phyloP scores from a whole-genome alignment of 2,329 filamentous ascomycete genomes.

The Aspergillus floridensis region DNA sequence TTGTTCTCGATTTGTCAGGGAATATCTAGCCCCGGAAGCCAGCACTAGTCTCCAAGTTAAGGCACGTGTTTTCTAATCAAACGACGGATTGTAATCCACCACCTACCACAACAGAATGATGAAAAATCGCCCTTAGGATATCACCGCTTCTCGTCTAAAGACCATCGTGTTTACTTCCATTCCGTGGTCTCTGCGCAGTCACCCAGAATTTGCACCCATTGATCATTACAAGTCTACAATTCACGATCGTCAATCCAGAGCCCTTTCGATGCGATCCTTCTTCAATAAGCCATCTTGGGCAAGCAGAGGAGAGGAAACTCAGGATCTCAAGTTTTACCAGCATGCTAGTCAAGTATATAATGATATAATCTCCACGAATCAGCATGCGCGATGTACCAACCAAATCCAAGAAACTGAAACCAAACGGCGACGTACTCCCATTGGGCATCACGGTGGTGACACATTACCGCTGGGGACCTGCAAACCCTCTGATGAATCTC shows the following conservation, averaged over 20 bases:
- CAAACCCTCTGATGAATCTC: not conserved
- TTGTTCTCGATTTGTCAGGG: not conserved
- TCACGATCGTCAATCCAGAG: not conserved
- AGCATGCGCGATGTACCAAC: slow-evolving; percentile 27
- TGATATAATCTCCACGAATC: slow-evolving; percentile 45
- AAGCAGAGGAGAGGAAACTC: slow-evolving; percentile 35
- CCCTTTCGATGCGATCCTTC: slow-evolving; percentile 43
- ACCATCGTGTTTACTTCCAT: not conserved
- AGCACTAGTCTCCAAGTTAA: no score
- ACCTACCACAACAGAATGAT: no score
- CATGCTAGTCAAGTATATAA: slow-evolving; percentile 48
- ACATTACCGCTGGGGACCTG: not conserved
- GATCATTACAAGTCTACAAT: not conserved
- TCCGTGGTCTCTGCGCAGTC: not conserved
- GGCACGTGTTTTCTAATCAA: not conserved
- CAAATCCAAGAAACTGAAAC: slow-evolving; percentile 5
- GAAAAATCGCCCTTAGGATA: no score
- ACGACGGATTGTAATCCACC: not conserved
- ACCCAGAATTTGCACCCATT: not conserved
- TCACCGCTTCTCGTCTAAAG: no score
- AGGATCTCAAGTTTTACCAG: slow-evolving; percentile 47
- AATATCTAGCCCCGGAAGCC: not conserved
- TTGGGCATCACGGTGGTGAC: slow-evolving; percentile 6
- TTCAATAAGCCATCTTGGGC: slow-evolving; percentile 58
- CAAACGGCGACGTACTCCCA: slow-evolving; percentile 28